phyloP scores from a whole-genome alignment of 345 rosid genomes.

The Isatis tinctoria region DNA sequence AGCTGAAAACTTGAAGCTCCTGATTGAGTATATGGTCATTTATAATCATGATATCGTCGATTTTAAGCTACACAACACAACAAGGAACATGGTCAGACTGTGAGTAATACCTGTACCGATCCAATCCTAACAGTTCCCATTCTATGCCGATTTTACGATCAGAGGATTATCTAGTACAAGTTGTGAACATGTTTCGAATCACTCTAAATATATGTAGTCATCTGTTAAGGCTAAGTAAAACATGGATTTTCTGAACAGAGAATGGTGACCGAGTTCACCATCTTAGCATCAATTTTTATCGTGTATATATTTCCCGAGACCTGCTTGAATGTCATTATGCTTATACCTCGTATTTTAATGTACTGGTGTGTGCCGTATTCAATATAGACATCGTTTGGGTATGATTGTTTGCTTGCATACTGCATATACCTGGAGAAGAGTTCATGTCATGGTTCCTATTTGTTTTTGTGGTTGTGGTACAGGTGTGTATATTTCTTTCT shows the following conservation, averaged over 20 bases:
- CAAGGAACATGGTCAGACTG: not conserved
- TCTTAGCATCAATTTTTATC: not conserved
- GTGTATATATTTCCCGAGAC: not conserved
- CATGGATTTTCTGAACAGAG: not conserved
- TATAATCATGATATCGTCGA: not conserved
- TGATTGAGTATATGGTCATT: not conserved
- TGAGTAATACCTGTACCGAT: not conserved
- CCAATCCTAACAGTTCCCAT: not conserved
- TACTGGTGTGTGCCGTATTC: not conserved
- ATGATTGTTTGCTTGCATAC: not conserved
- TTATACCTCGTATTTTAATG: not conserved
- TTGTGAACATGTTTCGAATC: slow-evolving; percentile 8
- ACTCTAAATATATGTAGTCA: not conserved
- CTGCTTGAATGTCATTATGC: not conserved
- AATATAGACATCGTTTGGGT: not conserved
- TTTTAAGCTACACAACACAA: not conserved
- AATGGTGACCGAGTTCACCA: not conserved
- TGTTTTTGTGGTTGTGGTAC: slow-evolving; percentile 3
- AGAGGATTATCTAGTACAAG: not conserved
- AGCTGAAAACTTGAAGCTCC: slow-evolving; percentile 4
- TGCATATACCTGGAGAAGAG: not conserved
- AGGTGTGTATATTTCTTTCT: slow-evolving; percentile 11
- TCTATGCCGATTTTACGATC: not conserved
- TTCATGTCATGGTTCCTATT: not conserved
- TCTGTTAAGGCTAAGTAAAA: not conserved